Base-by-base conservation (phyloP, 2,329 filamentous ascomycete species). In the Talaromyces sp. region DNA sequence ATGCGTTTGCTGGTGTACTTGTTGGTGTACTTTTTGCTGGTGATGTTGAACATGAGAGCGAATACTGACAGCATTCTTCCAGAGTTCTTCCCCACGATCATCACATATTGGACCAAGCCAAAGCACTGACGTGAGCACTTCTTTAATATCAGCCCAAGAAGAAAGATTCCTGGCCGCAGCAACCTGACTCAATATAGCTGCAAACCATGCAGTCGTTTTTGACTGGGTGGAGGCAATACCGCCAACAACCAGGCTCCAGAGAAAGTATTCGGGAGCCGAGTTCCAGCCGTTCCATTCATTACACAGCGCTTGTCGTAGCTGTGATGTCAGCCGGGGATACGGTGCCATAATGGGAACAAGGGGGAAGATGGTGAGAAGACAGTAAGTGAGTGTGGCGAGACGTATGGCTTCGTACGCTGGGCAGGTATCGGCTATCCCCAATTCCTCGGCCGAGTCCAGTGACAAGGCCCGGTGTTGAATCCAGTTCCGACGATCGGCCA, bases 391-490 rank as follows among this genome's bases (percentile, higher is more conserved):
- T 0, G 65, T 67, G 33, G 64, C 67, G 2, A 69, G 59, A 12
- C 67, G 65, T n/a, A 65, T 57, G 12, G 68, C 63, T 18, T 67
- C 61, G 59, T 65, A 65, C 7, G 66, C 57, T 1, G 66, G 64
- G 28, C 63, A 60, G 4, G 54, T 52, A 9, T 64, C 60, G 9
- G 54, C 27, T 7, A 51, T 36, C 14, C 55, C 9, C 7, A 55
- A 44, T 18, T 60, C 34, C 10, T 64, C 62, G 6, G 56, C 57
- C 7, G 65, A 60, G n/a, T 62, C 63, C 10, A 70, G 52, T 14
- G 62, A 65, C 61, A 70, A 62, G 9, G 68, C 65, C n/a, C 62
- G 60, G 56, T 70, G 68, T 59, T 70, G 68, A 23, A 68, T 65
- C 12, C 64, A 68, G 51, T 69, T 70, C 14, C 68, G 62, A 40